These are phyloP conservation scores for Colletotrichum sidae DNA, from an alignment of 2,329 filamentous ascomycete genomes.

Conservation along the genomic window DNA sequence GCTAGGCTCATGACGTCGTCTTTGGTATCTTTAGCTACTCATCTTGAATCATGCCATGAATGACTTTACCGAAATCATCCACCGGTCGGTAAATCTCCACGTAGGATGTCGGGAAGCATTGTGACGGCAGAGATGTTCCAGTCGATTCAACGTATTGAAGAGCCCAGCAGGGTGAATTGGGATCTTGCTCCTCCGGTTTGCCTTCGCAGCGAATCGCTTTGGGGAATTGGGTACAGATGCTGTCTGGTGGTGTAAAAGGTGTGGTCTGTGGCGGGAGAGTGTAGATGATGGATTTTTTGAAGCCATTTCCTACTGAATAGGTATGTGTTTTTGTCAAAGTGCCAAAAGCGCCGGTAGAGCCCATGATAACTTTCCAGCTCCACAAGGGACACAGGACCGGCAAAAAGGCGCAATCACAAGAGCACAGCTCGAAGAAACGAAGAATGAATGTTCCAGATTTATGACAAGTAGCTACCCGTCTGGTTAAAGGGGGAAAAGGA, in stretches of 20 bases:
- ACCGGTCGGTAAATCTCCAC: not conserved
- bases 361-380: not conserved
- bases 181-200: not conserved
- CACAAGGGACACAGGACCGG: not conserved
- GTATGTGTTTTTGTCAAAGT: constrained; percentile 13
- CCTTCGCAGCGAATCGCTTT: constrained; percentile 5
- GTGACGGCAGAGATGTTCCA: not conserved
- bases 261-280: constrained; percentile 9
- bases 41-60: not conserved
- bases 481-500: too few species aligned
- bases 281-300: not conserved
- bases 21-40: not conserved
- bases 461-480: too few species aligned
- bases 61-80: constrained; percentile 5
- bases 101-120: constrained; percentile 18
- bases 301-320: not conserved
- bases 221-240: not conserved
- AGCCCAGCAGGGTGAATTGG: not conserved
- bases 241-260: constrained; percentile 3
- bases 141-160: not conserved
- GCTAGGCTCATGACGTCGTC: constrained; percentile 12
- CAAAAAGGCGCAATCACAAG: not conserved
- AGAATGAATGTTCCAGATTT: too few species aligned
- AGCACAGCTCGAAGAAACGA: too few species aligned
- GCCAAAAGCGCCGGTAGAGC: not conserved